Evolutionary conservation across 768 basidiomycete species (phyloP).

Genomic region (Kwoniella heveanensis): DNA sequence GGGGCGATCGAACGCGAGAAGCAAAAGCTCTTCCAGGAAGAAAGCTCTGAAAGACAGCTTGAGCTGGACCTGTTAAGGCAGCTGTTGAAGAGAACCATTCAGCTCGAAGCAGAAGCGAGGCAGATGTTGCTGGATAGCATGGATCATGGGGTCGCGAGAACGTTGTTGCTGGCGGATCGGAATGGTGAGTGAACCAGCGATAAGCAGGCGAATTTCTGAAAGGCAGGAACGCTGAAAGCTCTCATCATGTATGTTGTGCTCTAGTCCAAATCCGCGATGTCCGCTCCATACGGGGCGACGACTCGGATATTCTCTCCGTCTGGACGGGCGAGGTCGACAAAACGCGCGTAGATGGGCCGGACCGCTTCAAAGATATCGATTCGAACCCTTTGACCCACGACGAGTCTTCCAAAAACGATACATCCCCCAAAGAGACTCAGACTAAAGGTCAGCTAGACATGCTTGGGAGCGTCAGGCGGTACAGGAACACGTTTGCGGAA

Average conservation of each 20-base stretch:
- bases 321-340: constrained; percentile 33
- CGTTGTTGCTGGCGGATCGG: constrained; percentile 51
- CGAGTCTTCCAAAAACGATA: background rate
- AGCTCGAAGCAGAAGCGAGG: constrained; percentile 50
- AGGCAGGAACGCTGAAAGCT: no score
- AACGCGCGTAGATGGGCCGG: background rate
- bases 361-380: background rate
- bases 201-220: background rate
- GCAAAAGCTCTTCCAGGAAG: constrained; percentile 6
- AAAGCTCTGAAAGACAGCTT: constrained; percentile 21
- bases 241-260: background rate
- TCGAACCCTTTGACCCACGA: background rate
- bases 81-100: constrained; percentile 35
- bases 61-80: constrained; percentile 31
- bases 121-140: constrained; percentile 50
- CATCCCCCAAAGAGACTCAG: background rate
- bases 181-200: constrained; percentile 36
- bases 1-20: no score
- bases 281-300: constrained; percentile 38
- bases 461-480: constrained; percentile 29
- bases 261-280: constrained; percentile 52
- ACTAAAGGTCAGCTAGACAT: constrained; percentile 23
- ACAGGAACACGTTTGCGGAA: constrained; percentile 52
- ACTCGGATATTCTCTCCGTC: constrained; percentile 33
- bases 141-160: constrained; percentile 48